phyloP scores from a whole-genome alignment of 202 grass and related monocot genomes.

The Brachypodium distachyon region DNA sequence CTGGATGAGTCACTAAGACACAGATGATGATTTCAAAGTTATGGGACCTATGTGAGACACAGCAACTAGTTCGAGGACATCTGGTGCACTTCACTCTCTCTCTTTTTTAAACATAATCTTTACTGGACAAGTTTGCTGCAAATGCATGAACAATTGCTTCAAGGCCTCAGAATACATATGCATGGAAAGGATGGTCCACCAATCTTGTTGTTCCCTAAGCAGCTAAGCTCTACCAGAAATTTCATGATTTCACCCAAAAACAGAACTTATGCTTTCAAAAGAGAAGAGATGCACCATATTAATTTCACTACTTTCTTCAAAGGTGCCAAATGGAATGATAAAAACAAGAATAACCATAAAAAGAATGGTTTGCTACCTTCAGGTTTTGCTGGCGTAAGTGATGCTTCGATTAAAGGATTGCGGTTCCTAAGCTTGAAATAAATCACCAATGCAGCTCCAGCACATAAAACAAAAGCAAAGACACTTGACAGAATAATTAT shows the following conservation, averaged over 20 bases:
- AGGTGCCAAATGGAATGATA: background rate
- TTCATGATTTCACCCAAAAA: background rate
- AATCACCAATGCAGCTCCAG: constrained; percentile 56
- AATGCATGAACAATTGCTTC: background rate
- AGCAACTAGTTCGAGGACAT: no score
- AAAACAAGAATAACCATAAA: background rate
- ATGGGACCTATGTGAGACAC: no score
- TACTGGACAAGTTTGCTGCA: background rate
- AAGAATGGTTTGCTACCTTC: constrained; percentile 48
- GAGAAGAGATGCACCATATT: background rate
- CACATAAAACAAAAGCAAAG: constrained; percentile 68
- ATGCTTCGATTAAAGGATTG: constrained; percentile 34
- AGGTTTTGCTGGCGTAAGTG: constrained; percentile 42
- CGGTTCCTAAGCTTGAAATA: constrained; percentile 56
- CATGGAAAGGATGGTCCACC: background rate
- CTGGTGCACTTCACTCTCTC: no score
- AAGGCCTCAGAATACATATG: constrained; percentile 10
- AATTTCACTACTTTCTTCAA: background rate
- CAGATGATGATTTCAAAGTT: no score
- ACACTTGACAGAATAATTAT: constrained; percentile 85
- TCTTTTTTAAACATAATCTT: no score
- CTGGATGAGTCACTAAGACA: no score
- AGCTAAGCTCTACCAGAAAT: background rate
- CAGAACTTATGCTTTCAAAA: background rate
- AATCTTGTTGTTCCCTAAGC: background rate